Percentiles rank a stretch among this genome's conserved stretches.
phyloP scores from a whole-genome alignment of 208 protist genomes.

The Zelonia costaricensis region DNA sequence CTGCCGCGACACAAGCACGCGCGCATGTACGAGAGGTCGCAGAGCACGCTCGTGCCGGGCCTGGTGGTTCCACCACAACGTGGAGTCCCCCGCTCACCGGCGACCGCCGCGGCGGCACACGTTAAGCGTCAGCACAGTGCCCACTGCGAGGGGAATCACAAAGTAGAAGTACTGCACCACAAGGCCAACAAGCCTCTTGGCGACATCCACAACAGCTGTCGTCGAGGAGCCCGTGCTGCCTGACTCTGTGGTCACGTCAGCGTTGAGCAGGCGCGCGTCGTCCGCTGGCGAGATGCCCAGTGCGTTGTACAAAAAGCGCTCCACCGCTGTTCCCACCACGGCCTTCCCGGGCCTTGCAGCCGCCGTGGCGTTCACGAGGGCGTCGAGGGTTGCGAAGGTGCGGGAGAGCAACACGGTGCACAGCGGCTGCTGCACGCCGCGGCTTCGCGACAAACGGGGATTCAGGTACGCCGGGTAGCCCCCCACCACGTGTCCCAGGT shows the following conservation, averaged over 20 bases:
- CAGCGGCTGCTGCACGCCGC: slow-evolving; percentile 4
- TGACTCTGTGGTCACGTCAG: neutral
- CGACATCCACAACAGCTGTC: neutral
- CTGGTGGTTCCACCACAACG: neutral
- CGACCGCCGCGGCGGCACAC: slow-evolving; percentile 15
- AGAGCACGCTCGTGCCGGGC: neutral
- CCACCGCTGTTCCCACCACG: neutral
- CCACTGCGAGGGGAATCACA: slow-evolving; percentile 11
- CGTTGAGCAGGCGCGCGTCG: slow-evolving; percentile 1
- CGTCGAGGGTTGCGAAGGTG: neutral
- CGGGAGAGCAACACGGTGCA: slow-evolving; percentile 13
- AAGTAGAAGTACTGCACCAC: slow-evolving; percentile 18
- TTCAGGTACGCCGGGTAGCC: neutral
- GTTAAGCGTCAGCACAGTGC: neutral
- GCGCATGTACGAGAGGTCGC: too few species aligned
- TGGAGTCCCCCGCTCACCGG: neutral
- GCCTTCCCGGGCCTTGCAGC: neutral
- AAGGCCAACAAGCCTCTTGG: neutral
- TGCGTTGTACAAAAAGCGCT: slow-evolving; percentile 20
- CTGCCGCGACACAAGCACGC: too few species aligned
- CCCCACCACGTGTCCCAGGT: neutral
- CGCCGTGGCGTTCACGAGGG: slow-evolving; percentile 1
- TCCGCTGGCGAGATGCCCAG: slow-evolving; percentile 7
- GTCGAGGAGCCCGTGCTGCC: neutral
- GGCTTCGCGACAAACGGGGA: slow-evolving; percentile 3